Conservation (phyloP, 306 rosid species). For the Trifolium dubium region DNA sequence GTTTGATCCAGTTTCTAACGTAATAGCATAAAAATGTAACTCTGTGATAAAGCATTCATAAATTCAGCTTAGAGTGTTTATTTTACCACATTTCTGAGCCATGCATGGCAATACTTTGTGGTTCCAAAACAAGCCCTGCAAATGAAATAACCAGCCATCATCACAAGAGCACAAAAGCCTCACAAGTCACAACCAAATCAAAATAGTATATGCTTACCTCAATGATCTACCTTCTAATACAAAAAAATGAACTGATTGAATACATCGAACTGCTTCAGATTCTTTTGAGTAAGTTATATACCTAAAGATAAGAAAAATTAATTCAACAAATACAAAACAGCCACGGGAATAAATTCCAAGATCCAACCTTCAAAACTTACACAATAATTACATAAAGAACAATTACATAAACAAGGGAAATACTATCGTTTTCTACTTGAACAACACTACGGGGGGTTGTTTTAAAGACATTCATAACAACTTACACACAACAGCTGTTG, state of each 20-base stretch:
- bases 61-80: conserved; percentile 27
- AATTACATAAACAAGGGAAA: not conserved
- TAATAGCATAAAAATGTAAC: not conserved
- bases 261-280: conserved; percentile 57
- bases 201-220: conserved; percentile 49
- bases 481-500: conserved; percentile 66
- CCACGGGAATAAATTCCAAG: conserved; percentile 21
- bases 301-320: conserved; percentile 42
- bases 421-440: conserved; percentile 13
- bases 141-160: conserved; percentile 38
- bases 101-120: conserved; percentile 67
- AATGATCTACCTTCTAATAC: conserved; percentile 59
- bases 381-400: not conserved
- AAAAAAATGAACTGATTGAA: conserved; percentile 63
- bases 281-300: conserved; percentile 61
- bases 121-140: conserved; percentile 69
- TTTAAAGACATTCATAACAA: conserved; percentile 33
- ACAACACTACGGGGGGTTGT: conserved; percentile 23
- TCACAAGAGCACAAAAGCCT: conserved; percentile 23
- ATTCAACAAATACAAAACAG: conserved; percentile 27
- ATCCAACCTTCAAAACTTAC: conserved; percentile 31
- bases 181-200: conserved; percentile 37
- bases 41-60: conserved; percentile 33
- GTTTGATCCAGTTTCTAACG: conserved; percentile 1
- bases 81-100: conserved; percentile 63